Evolutionary conservation across 805 yeast genomes (phyloP).

Genomic region (Kazachstania psychrophila): DNA sequence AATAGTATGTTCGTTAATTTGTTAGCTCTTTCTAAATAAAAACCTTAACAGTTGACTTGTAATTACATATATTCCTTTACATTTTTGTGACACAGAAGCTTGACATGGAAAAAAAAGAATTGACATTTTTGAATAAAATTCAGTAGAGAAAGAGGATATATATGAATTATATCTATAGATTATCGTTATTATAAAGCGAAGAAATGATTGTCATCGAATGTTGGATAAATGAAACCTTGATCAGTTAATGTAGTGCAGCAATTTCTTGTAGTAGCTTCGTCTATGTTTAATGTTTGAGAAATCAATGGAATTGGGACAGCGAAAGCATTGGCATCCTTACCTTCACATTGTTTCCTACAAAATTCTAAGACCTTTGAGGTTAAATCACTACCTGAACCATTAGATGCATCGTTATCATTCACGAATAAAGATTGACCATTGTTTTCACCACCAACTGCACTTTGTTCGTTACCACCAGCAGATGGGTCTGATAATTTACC

Average conservation of each 20-base stretch:
- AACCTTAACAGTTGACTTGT: too few relatives aligned
- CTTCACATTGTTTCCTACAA: slow-evolving; percentile 38
- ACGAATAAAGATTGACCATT: slow-evolving; percentile 35
- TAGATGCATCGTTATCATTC: slow-evolving; percentile 30
- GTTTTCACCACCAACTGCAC: background rate
- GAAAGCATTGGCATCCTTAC: slow-evolving; percentile 45
- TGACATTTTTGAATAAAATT: too few relatives aligned
- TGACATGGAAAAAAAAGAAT: too few relatives aligned
- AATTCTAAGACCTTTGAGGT: slow-evolving; percentile 40
- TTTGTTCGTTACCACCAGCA: slow-evolving; percentile 1
- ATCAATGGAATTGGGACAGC: slow-evolving; percentile 66
- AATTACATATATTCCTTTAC: too few relatives aligned
- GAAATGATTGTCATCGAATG: slow-evolving; percentile 56
- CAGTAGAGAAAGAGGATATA: too few relatives aligned
- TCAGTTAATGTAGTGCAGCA: slow-evolving; percentile 50
- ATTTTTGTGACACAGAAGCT: too few relatives aligned
- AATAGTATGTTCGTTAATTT: too few relatives aligned
- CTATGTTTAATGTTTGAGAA: slow-evolving; percentile 44
- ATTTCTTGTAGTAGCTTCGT: slow-evolving; percentile 40
- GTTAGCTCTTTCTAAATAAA: too few relatives aligned
- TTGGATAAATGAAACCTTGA: slow-evolving; percentile 59
- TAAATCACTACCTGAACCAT: slow-evolving; percentile 25
- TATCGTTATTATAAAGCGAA: slow-evolving; percentile 40
- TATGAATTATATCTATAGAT: too few relatives aligned
- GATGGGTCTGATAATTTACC: slow-evolving; percentile 32